Evolutionary conservation across 345 rosid genomes (phyloP), one percentile per base, ranked within the genome.

Genomic region (Gossypium longicalyx): DNA sequence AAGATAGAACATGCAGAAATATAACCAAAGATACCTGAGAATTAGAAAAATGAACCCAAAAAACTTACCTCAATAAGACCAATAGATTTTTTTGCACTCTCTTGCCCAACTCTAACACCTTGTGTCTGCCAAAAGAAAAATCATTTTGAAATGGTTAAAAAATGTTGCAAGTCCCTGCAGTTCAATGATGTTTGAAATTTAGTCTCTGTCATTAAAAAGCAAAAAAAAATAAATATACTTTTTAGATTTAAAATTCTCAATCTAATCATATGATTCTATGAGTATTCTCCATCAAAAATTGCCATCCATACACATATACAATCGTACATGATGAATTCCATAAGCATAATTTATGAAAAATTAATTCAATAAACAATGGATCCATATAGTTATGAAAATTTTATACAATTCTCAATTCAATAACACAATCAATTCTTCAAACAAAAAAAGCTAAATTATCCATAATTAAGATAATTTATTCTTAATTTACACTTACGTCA

Each of bases 11-110:
- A 34, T 34, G 41, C 41, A 34, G 41, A 34, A 34, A 34, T 34
- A 1, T 34, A 34, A n/a, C 57, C 57, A 53, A 53, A 63, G 22
- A 16, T 11, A 76, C 29, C n/a, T 12, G 2, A 49, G 41, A 61
- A 74, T 11, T 61, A 61, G 49, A 38, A 38, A 58, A 48, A 62
- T 16, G 60, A n/a, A 47, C 9, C 48, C 41, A 34, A 20, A 67
- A 49, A 47, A 76, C 63, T 44, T 82, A 90, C 98, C 98, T 94
- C 97, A 7, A 88, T 74, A 74, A 94, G 89, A 83, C 95, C 89
- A 79, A 90, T 90, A 43, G 91, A 97, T 82, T 87, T 94, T 85
- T 88, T 91, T 34, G 90, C 90, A 81, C 84, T 86, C 81, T 87
- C 87, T 78, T 88, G 87, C 64, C 97, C 97, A 76, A 81, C 87